Evolutionary conservation across 1,284 basidiomycete species (phyloP), one percentile per base, ranked within the genome.

Genomic region (Veloboletus limbatus): DNA sequence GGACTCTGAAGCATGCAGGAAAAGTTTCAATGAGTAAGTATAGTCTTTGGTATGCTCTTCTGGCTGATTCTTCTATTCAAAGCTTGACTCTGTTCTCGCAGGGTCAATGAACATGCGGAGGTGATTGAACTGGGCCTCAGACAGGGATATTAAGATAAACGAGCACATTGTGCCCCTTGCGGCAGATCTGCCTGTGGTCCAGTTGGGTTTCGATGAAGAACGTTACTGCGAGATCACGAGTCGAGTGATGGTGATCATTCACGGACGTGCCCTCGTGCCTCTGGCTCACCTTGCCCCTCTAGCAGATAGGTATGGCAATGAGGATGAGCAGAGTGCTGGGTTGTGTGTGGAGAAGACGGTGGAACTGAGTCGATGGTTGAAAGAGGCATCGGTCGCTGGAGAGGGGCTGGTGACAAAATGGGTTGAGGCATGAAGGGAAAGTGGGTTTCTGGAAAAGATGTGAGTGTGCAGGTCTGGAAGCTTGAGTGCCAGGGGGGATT

Each of bases 181-280:
- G 5, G 68, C 71, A 1, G 73, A 79, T 44, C 61, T 76, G 32
- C 69, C 71, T 32, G 54, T 57, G 14, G 57, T 65, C 0, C 50
- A 59, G 20, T 62, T 81, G 6, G 78, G 78, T 2, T 62, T 82
- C 1, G 42, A 55, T 1, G 31, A 64, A 4, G 55, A 49, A 2
- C 66, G 66, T 21, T 77, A 74, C 55, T 64, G 62, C 8, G 49
- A 56, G n/a, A 60, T 80, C 7, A 58, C 59, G 4, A 41, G 48
- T 7, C 52, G 65, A 33, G 66, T 66, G 3, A 79, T 76, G 0
- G 61, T 68, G 40, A 67, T 80, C 22, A 70, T 81, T n/a, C 78
- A 81, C 55, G 74, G 73, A 45, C 43, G 70, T 57, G 9, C n/a
- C n/a, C 21, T 21, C 6, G 53, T 67, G 5, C 11, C 11, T 55